Percentiles rank a stretch among this genome's conserved stretches.
Evolutionary conservation across 2,329 filamentous ascomycete genomes (phyloP).

Genomic region (Epichloe festucae): DNA sequence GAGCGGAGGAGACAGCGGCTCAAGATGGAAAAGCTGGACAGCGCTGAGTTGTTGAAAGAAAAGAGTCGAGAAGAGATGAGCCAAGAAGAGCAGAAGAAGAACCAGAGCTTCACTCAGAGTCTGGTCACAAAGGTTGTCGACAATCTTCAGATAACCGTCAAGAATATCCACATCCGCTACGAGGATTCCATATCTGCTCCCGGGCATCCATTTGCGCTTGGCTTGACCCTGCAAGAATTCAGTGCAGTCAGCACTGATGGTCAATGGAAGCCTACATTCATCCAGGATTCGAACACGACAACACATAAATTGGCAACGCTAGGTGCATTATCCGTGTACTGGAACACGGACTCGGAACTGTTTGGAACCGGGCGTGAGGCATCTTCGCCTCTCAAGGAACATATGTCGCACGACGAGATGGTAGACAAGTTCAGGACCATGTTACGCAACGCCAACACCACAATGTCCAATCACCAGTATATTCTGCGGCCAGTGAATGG

Average conservation of each 20-base stretch:
- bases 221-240: constrained; percentile 87
- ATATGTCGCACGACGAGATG: constrained; percentile 61
- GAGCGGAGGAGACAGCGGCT: constrained; percentile 73
- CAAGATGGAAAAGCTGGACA: constrained; percentile 98
- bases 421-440: constrained; percentile 64
- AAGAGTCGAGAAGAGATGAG: constrained; percentile 86
- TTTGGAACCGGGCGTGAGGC: constrained; percentile 71
- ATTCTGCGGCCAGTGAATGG: constrained; percentile 94
- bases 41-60: constrained; percentile 87
- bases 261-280: constrained; percentile 91
- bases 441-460: constrained; percentile 59
- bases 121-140: constrained; percentile 94
- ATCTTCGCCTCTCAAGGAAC: constrained; percentile 30
- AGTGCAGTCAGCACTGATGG: constrained; percentile 93
- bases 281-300: constrained; percentile 68
- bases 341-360: constrained; percentile 87
- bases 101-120: constrained; percentile 93
- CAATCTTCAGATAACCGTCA: constrained; percentile 93
- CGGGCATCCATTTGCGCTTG: constrained; percentile 87
- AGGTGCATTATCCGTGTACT: constrained; percentile 84
- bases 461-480: constrained; percentile 60
- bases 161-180: constrained; percentile 97
- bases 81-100: constrained; percentile 91
- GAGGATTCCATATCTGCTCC: constrained; percentile 94
- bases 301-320: constrained; percentile 92